Evolutionary conservation across 2,329 filamentous ascomycete species (phyloP), one percentile per base, ranked within the genome.

Genomic region (Bipolaris sorokiniana): DNA sequence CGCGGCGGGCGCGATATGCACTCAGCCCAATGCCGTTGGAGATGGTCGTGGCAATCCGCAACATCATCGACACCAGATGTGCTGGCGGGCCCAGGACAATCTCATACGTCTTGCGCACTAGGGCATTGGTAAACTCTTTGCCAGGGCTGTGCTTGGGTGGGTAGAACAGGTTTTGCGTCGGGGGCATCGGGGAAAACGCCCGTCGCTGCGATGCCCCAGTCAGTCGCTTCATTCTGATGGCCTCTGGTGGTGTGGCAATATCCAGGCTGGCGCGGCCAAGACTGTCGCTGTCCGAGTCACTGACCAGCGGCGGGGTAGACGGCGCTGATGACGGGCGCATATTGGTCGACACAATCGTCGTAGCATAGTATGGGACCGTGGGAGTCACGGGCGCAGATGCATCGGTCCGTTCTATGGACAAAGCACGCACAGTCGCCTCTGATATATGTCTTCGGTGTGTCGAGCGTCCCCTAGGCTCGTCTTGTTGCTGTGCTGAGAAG

Each of bases 31-130:
- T 72, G 3, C 81, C 81, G 44, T 77, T 77, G 1, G 88, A 84
- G 60, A 97, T 91, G 60, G 86, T 87, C 0, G 90, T 88, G 0
- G 92, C 91, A 54, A 97, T 91, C 54, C 87, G 87, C 4, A 97
- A 83, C 82, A 97, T 92, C 38, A 96, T 80, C 23, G 86, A 82
- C 34, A 96, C 84, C 1, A 96, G 83, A 66, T 93, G 87, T 33
- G 88, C 85, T 0, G 93, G 92, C n/a, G 92, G 92, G 0, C 90
- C 87, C 13, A 97, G 79, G 3, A 96, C 83, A 28, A 95, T 83
- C 49, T 90, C 87, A 61, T 86, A 88, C 0, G 92, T 92, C 76
- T 91, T 93, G 54, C 88, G 85, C 23, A 96, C 83, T 28, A 96
- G 84, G 3, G 87, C 84, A 48, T 85, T 80, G 3, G 73, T 75